A percentile compares a stretch with the other conserved stretches of the same genome.
phyloP scores from a whole-genome alignment of 2,329 filamentous ascomycete genomes.

The Paracamarosporium sp. region DNA sequence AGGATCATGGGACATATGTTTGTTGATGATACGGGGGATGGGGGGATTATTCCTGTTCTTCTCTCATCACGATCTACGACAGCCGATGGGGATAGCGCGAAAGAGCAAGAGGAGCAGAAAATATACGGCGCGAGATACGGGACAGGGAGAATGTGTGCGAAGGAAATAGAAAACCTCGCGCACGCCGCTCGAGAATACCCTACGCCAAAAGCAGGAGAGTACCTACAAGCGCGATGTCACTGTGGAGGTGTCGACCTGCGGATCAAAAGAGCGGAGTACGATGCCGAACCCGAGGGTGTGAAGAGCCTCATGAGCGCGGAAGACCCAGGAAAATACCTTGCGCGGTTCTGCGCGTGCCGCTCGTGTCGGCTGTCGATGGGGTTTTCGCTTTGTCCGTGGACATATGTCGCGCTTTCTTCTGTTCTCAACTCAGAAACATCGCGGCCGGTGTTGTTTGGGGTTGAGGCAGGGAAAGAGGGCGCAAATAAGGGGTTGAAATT shows the following conservation, averaged over 20 bases:
- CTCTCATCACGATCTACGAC: background rate
- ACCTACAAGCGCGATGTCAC: background rate
- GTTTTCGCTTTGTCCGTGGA: background rate
- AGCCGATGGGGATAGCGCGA: no score
- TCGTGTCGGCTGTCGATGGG: conserved; percentile 1
- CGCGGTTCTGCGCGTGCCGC: background rate
- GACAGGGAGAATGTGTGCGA: background rate
- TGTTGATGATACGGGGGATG: background rate
- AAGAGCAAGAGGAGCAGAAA: no score
- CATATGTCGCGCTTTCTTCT: background rate
- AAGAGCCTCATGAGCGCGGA: background rate
- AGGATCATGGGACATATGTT: background rate
- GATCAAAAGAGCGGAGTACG: background rate
- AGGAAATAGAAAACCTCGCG: background rate
- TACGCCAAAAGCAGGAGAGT: background rate
- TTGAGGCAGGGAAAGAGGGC: background rate
- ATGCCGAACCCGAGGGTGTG: background rate
- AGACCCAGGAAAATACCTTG: background rate
- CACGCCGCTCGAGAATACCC: background rate
- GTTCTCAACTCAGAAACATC: background rate
- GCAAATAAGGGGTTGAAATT: background rate
- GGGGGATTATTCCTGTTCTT: background rate
- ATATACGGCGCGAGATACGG: background rate
- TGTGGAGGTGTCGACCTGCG: background rate
- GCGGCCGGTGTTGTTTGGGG: background rate